Conservation (phyloP, 805 yeast species). For the Kurtzmaniella fragi region DNA sequence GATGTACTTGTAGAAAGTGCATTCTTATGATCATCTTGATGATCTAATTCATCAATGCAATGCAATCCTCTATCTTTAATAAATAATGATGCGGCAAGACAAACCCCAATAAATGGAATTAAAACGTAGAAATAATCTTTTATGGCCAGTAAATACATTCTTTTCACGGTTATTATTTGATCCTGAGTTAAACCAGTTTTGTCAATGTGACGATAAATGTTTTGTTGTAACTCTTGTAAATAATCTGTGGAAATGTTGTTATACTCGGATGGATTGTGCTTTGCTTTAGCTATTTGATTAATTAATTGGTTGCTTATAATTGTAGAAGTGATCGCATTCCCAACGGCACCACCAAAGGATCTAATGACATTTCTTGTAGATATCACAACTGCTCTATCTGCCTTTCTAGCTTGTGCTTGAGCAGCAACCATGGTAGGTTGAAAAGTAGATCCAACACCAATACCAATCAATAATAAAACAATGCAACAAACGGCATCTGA, state of each 20-base stretch:
- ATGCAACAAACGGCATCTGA: conserved; percentile 12
- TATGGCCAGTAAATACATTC: conserved; percentile 28
- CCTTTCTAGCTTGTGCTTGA: conserved; percentile 45
- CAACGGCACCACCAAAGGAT: conserved; percentile 60
- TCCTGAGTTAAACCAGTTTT: conserved; percentile 10
- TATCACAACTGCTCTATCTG: conserved; percentile 56
- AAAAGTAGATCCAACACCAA: conserved; percentile 45
- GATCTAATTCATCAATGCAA: conserved; percentile 31
- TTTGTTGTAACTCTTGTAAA: conserved; percentile 17
- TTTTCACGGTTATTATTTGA: conserved; percentile 18
- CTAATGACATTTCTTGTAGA: conserved; percentile 53
- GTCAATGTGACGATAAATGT: conserved; percentile 22
- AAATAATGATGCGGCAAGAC: conserved; percentile 25
- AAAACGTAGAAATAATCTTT: conserved; percentile 29
- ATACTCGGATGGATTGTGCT: conserved; percentile 4
- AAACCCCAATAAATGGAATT: conserved; percentile 29
- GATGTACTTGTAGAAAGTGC: not conserved
- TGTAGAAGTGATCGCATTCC: conserved; percentile 44
- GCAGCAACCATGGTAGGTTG: conserved; percentile 49
- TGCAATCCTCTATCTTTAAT: conserved; percentile 32
- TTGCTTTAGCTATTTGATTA: conserved; percentile 16
- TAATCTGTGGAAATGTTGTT: conserved; percentile 10
- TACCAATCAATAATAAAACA: conserved; percentile 8
- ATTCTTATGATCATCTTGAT: conserved; percentile 9
- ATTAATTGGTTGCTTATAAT: conserved; percentile 29